Conservation (phyloP, 768 basidiomycete species). For the Saitozyma sp. region DNA sequence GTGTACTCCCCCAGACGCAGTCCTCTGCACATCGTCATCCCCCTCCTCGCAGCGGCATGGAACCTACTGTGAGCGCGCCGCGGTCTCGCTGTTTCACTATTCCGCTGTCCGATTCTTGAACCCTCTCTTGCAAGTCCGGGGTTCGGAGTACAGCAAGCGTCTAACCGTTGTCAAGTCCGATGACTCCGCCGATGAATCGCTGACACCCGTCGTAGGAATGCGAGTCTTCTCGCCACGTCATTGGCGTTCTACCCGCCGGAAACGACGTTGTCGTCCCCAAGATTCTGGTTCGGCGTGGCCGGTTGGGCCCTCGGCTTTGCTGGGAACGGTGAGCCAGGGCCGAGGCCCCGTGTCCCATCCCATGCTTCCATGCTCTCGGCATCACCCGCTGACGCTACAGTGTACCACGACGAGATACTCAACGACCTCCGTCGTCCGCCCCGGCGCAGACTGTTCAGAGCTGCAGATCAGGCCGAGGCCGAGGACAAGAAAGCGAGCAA, state of each 20-base stretch:
- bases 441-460: conserved; percentile 19
- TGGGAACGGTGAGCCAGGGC: conserved; percentile 60
- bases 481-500: conserved; percentile 44
- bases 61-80: conserved; percentile 68
- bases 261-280: conserved; percentile 6
- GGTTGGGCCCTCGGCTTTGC: conserved; percentile 72
- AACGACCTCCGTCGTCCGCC: conserved; percentile 66
- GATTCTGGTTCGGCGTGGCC: conserved; percentile 65
- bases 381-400: conserved; percentile 21
- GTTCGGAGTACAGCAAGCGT: no score
- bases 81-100: background rate
- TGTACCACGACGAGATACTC: conserved; percentile 87
- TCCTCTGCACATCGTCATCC: conserved; percentile 68
- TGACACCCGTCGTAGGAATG: conserved; percentile 23
- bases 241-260: conserved; percentile 33
- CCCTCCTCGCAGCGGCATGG: conserved; percentile 62
- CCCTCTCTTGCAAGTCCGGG: no score
- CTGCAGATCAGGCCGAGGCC: conserved; percentile 37
- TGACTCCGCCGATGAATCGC: background rate
- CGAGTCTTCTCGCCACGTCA: conserved; percentile 30
- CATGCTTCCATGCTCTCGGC: no score
- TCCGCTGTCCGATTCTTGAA: no score
- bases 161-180: no score
- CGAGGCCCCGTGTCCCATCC: no score
- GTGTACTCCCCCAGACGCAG: conserved; percentile 73